Evolutionary conservation across 139 green algal species (phyloP).

Genomic region (Monoraphidium neglectum): DNA sequence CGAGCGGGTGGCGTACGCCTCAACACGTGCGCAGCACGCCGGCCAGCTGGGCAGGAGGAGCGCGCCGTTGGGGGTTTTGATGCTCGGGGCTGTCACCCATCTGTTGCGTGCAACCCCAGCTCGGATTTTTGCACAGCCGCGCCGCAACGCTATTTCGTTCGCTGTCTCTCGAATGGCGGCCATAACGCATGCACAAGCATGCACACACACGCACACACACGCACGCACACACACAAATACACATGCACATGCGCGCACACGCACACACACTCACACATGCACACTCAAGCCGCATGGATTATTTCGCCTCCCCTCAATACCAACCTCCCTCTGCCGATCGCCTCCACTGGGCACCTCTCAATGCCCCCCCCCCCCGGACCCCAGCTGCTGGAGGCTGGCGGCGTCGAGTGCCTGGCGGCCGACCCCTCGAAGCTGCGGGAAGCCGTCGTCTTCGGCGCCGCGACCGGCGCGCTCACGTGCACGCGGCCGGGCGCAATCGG

Average conservation of each 20-base stretch:
- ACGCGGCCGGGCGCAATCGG: constrained; percentile 76
- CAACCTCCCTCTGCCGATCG: background rate
- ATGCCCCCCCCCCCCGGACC: background rate
- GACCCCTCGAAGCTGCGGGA: constrained; percentile 47
- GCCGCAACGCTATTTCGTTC: background rate
- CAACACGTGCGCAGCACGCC: background rate
- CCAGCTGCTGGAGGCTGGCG: constrained; percentile 53
- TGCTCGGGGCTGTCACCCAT: background rate
- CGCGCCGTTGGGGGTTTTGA: no score
- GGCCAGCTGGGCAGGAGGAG: no score
- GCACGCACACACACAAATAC: background rate
- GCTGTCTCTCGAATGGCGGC: no score
- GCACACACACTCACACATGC: no score
- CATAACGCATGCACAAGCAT: no score
- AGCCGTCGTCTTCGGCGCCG: constrained; percentile 66
- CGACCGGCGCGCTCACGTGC: constrained; percentile 61
- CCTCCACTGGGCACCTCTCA: background rate
- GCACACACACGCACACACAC: background rate
- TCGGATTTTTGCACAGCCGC: background rate
- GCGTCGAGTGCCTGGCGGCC: constrained; percentile 55
- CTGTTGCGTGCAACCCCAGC: background rate
- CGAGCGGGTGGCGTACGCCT: no score
- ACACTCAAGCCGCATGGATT: background rate
- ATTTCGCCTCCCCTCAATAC: background rate
- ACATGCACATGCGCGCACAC: background rate